phyloP scores from a whole-genome alignment of 345 rosid species.

The Populus nigra region DNA sequence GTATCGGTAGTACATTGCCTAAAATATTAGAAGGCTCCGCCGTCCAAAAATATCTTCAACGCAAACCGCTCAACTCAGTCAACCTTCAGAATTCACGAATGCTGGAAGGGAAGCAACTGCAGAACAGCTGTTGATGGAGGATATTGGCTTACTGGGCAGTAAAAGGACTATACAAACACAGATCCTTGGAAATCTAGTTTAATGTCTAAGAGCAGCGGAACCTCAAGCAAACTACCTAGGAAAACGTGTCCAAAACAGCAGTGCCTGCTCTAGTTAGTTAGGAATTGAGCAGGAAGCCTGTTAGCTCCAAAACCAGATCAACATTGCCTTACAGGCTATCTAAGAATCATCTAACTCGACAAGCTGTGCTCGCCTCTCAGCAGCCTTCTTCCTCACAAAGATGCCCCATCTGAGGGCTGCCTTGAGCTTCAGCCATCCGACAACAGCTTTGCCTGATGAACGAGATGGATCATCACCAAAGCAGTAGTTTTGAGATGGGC shows the following conservation, averaged over 20 bases:
- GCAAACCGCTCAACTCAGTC: conserved; percentile 5
- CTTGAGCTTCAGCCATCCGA: conserved; percentile 36
- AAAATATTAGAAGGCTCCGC: not conserved
- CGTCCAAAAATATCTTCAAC: not conserved
- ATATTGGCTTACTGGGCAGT: conserved; percentile 10
- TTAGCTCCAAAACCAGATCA: conserved; percentile 17
- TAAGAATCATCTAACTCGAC: conserved; percentile 26
- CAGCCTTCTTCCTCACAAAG: conserved; percentile 33
- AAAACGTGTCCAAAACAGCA: not conserved
- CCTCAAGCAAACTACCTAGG: not conserved
- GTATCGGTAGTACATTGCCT: conserved; percentile 9
- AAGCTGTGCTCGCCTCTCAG: conserved; percentile 33
- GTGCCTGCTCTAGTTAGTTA: not conserved
- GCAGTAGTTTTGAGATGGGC: conserved; percentile 14
- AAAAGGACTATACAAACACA: conserved; percentile 6
- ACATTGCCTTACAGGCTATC: conserved; percentile 9
- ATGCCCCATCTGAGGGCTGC: conserved; percentile 35
- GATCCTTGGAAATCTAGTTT: conserved; percentile 6
- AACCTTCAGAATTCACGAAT: not conserved
- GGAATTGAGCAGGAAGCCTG: conserved; percentile 4
- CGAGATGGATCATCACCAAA: conserved; percentile 29
- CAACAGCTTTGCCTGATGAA: conserved; percentile 30
- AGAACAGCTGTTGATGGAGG: not conserved
- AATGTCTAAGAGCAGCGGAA: conserved; percentile 6
- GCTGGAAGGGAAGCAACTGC: not conserved